These are phyloP conservation scores for Paxillus involutus DNA, from an alignment of 768 basidiomycete species.

Conservation along the genomic window DNA sequence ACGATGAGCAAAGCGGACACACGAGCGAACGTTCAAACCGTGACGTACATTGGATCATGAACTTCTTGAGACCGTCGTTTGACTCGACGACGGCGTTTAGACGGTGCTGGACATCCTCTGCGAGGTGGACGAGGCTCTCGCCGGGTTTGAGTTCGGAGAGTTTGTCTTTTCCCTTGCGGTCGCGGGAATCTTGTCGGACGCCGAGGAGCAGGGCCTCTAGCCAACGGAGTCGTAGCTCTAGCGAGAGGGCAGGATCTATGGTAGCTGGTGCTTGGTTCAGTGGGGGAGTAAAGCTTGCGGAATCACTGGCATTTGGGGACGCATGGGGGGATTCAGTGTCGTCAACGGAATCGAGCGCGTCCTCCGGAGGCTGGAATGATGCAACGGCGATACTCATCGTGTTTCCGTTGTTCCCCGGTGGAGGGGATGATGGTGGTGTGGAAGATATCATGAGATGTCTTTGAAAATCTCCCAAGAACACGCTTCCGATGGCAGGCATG, in stretches of 20 bases:
- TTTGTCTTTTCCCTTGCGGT: slow-evolving; percentile 38
- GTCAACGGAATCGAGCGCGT: slow-evolving; percentile 21
- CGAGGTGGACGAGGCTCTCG: slow-evolving; percentile 57
- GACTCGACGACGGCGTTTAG: slow-evolving; percentile 58
- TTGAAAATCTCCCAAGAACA: slow-evolving; percentile 77
- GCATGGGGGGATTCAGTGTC: slow-evolving; percentile 15
- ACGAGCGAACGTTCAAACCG: too few species aligned
- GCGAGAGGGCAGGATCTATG: slow-evolving; percentile 66
- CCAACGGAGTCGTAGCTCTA: slow-evolving; percentile 78
- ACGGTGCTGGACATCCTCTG: slow-evolving; percentile 58
- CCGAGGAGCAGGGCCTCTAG: slow-evolving; percentile 77
- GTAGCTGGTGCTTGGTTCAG: slow-evolving; percentile 10
- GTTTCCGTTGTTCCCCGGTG: slow-evolving; percentile 19
- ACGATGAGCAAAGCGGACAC: too few species aligned
- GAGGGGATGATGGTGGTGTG: slow-evolving; percentile 49
- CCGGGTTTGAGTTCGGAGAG: slow-evolving; percentile 44
- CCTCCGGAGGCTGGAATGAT: slow-evolving; percentile 14
- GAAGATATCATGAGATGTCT: slow-evolving; percentile 63
- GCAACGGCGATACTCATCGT: slow-evolving; percentile 17
- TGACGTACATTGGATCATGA: slow-evolving; percentile 78
- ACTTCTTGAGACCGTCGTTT: slow-evolving; percentile 72
- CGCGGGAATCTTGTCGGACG: slow-evolving; percentile 47
- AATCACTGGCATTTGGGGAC: slow-evolving; percentile 3
- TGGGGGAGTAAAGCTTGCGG: not conserved
- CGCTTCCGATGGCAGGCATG: slow-evolving; percentile 69